These are phyloP conservation scores for Dactylellina parvicollis DNA, from an alignment of 2,329 filamentous ascomycete species.

Conservation along the genomic window DNA sequence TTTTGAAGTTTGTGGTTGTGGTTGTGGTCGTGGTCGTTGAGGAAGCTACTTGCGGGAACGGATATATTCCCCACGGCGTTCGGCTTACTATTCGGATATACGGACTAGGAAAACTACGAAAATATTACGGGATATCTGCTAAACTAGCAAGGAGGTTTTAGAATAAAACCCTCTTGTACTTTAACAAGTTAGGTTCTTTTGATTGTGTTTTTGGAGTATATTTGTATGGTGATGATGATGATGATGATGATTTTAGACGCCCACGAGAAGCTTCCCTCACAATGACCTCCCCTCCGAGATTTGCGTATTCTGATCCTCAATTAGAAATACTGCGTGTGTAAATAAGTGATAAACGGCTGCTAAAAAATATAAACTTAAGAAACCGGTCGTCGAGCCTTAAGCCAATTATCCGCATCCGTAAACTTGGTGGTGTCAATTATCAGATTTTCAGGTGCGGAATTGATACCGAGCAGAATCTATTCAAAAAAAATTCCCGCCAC, in stretches of 20 bases:
- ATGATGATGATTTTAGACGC: not conserved
- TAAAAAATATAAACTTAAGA: not conserved
- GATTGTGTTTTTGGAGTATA: not conserved
- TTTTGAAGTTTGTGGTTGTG: too few relatives aligned
- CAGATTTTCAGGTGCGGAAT: conserved; percentile 66
- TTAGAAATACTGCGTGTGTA: too few relatives aligned
- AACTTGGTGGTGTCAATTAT: conserved; percentile 66
- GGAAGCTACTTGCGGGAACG: too few relatives aligned
- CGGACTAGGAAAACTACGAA: not conserved
- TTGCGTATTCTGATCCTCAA: too few relatives aligned
- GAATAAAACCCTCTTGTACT: not conserved
- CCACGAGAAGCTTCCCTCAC: not conserved
- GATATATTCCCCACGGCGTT: too few relatives aligned
- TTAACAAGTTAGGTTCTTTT: not conserved
- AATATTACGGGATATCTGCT: too few relatives aligned
- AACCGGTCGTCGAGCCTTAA: conserved; percentile 60
- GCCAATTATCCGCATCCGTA: conserved; percentile 71
- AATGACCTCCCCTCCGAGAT: not conserved
- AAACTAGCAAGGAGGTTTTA: too few relatives aligned
- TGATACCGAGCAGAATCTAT: conserved; percentile 70
- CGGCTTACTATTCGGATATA: not conserved
- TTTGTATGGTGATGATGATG: not conserved
- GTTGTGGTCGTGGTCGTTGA: too few relatives aligned
- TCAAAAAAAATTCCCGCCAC: not conserved
- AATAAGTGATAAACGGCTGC: not conserved